Percentiles rank a stretch among this genome's conserved stretches.
Evolutionary conservation across 148 eudicot species (phyloP).

Genomic region (Rhododendron molle): DNA sequence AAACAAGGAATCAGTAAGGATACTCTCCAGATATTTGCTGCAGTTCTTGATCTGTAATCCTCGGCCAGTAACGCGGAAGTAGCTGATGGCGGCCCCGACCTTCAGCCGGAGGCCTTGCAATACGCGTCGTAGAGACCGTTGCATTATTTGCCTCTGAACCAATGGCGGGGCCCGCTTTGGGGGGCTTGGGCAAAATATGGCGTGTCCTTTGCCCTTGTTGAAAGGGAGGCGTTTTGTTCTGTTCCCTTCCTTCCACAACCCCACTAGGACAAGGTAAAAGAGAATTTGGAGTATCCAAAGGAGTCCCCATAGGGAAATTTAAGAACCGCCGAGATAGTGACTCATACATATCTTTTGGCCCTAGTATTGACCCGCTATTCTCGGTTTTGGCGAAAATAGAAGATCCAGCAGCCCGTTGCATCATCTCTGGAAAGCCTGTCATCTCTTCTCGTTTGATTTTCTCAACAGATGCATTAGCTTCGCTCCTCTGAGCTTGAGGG

Average conservation of each 20-base stretch:
- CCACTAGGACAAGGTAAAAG: constrained; percentile 30
- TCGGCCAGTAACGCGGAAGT: constrained; percentile 97
- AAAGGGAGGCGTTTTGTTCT: constrained; percentile 33
- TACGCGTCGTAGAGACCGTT: constrained; percentile 44
- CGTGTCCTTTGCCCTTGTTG: constrained; percentile 61
- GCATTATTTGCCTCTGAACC: constrained; percentile 49
- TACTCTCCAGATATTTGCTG: constrained; percentile 95
- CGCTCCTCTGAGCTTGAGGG: constrained; percentile 35
- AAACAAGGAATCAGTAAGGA: constrained; percentile 32
- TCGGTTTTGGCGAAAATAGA: constrained; percentile 33
- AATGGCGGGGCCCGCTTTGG: constrained; percentile 32
- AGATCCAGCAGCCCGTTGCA: constrained; percentile 33
- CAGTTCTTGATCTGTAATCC: constrained; percentile 92
- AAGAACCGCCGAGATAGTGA: constrained; percentile 40
- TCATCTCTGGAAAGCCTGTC: constrained; percentile 32
- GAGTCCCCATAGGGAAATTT: constrained; percentile 39
- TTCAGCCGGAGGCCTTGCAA: constrained; percentile 91
- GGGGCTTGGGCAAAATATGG: constrained; percentile 60
- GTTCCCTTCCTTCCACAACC: constrained; percentile 49
- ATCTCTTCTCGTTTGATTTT: constrained; percentile 34
- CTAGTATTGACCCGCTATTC: constrained; percentile 31
- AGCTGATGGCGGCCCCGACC: constrained; percentile 72
- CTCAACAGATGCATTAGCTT: constrained; percentile 24
- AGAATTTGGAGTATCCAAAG: constrained; percentile 35
- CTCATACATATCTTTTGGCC: constrained; percentile 41